phyloP scores from a whole-genome alignment of 2,329 filamentous ascomycete genomes.

The Claviceps pusilla region DNA sequence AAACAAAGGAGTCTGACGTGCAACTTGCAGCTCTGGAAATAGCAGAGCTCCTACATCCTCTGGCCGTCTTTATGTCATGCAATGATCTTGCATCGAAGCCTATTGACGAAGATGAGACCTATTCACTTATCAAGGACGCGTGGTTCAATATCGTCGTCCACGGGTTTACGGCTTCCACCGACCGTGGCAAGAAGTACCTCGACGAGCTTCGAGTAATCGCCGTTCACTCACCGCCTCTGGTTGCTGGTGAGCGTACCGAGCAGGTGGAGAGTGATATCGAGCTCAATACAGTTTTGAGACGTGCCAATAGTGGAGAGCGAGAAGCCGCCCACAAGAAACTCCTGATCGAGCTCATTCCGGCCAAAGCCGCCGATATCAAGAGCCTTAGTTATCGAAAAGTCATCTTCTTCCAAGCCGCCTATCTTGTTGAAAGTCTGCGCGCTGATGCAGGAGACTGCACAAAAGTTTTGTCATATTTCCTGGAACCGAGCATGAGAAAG shows the following conservation, averaged over 20 bases:
- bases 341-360: slow-evolving; percentile 58
- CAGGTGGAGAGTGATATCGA: slow-evolving; percentile 93
- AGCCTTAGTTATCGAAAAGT: slow-evolving; percentile 75
- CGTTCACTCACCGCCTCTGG: slow-evolving; percentile 70
- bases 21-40: slow-evolving; percentile 79
- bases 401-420: slow-evolving; percentile 81
- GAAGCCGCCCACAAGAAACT: slow-evolving; percentile 67
- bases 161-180: slow-evolving; percentile 65
- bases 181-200: slow-evolving; percentile 55
- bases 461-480: slow-evolving; percentile 77
- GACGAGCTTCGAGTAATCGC: slow-evolving; percentile 74
- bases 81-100: slow-evolving; percentile 39
- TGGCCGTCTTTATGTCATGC: slow-evolving; percentile 68
- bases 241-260: slow-evolving; percentile 77
- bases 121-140: slow-evolving; percentile 67
- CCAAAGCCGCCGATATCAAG: slow-evolving; percentile 63
- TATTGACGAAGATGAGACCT: slow-evolving; percentile 49
- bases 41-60: slow-evolving; percentile 66
- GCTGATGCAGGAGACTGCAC: slow-evolving; percentile 81
- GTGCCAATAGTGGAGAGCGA: slow-evolving; percentile 69
- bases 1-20: slow-evolving; percentile 61
- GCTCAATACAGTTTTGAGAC: slow-evolving; percentile 79
- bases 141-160: slow-evolving; percentile 98
- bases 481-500: slow-evolving; percentile 70
- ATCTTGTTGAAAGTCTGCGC: slow-evolving; percentile 76